Base-by-base conservation (phyloP, 106 monocot species). In the Agapanthus africanus region DNA sequence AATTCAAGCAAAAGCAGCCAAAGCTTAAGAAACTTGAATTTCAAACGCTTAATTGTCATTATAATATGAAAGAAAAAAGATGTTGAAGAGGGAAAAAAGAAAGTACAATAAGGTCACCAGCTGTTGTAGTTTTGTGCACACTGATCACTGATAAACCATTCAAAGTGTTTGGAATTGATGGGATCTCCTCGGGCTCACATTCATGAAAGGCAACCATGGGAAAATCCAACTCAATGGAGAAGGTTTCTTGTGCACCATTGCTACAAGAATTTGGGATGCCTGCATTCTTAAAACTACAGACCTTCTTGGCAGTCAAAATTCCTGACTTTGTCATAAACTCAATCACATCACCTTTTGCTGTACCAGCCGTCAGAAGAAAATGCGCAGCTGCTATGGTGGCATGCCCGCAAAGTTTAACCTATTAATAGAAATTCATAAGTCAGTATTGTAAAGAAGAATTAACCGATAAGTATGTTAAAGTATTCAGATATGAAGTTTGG, bases 331-430 rank as follows among this genome's bases (percentile, higher is more conserved):
- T 91, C 0, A 69, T 63, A 52, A 95, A 95, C 70, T 95, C 95
- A 4, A 88, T 71, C 49, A 52, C 30, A 21, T 84, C 79, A 26
- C 71, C 16, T 41, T 80, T 61, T 28, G 57, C 83, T 2, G 73
- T 50, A 15, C 80, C 86, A 62, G 84, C 80, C 3, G 70, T 67
- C 71, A 91, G 65, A 57, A 95, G 82, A 44, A 86, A 86, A 74
- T 95, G 88, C 16, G 95, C 75, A n/a, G 95, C 79, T 6, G 95
- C 95, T 33, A 95, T 77, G 13, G 95, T 95, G 21, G 25, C 91
- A 72, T 95, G 95, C 21, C 95, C 95, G 67, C 95, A 91, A 52
- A 95, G 84, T 33, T 83, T 62, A n/a, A 94, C 83, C 94, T 94
- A 74, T 63, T 76, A 60, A 59, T 14, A 44, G n/a, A 46, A 42